Conservation (phyloP, 345 rosid genomes). For the Diplotaxis tenuifolia region DNA sequence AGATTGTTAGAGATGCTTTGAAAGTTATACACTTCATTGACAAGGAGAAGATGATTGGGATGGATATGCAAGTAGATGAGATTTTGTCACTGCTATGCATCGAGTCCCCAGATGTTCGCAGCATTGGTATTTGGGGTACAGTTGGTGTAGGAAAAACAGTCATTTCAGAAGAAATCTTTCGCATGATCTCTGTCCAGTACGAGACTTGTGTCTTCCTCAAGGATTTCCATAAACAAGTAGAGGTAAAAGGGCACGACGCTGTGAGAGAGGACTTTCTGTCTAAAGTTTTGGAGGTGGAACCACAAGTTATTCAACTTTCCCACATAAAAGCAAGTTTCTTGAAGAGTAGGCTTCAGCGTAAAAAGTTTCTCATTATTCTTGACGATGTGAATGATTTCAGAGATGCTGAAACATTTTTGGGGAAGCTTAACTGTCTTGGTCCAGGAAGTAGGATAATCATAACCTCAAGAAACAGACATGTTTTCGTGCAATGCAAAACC, state of each 20-base stretch:
- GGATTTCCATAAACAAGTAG: slow-evolving; percentile 33
- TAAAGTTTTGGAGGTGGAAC: slow-evolving; percentile 1
- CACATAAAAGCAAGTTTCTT: slow-evolving; percentile 10
- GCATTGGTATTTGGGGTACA: slow-evolving; percentile 45
- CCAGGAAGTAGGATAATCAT: slow-evolving; percentile 33
- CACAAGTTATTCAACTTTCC: background rate
- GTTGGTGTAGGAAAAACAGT: slow-evolving; percentile 56
- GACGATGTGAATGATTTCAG: slow-evolving; percentile 32
- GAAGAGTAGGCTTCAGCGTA: slow-evolving; percentile 13
- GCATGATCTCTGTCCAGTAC: slow-evolving; percentile 35
- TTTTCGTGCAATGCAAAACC: slow-evolving; percentile 5
- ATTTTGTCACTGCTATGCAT: slow-evolving; percentile 21
- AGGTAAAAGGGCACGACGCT: background rate
- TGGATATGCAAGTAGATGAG: slow-evolving; percentile 16
- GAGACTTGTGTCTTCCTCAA: slow-evolving; percentile 40
- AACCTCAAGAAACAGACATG: slow-evolving; percentile 29
- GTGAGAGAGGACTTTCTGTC: slow-evolving; percentile 19
- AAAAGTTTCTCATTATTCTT: slow-evolving; percentile 23
- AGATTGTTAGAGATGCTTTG: slow-evolving; percentile 22
- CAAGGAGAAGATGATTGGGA: slow-evolving; percentile 21
- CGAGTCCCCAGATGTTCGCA: slow-evolving; percentile 19
- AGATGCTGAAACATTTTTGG: slow-evolving; percentile 19
- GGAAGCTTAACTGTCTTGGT: slow-evolving; percentile 19
- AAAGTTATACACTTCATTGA: background rate
- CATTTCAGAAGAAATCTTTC: slow-evolving; percentile 41